Evolutionary conservation across 192 early-diverging fungal species (phyloP).

Genomic region (Ambispora gerdemannii): DNA sequence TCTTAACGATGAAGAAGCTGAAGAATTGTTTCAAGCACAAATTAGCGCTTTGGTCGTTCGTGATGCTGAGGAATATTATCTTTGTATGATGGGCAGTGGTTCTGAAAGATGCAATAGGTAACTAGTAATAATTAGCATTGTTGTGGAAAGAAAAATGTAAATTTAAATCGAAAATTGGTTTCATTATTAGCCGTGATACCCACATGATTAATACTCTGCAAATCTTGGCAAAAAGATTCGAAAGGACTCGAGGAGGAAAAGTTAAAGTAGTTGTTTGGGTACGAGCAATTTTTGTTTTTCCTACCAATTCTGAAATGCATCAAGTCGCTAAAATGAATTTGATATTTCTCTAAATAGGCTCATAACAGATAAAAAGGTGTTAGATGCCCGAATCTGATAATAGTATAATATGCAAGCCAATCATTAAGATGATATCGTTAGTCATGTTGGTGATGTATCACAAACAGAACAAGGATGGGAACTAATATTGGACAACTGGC

Average conservation of each 20-base stretch:
- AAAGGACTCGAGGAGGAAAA: neutral
- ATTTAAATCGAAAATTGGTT: too few relatives aligned
- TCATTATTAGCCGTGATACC: slow-evolving; percentile 5
- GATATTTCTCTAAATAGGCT: neutral
- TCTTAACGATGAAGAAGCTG: neutral
- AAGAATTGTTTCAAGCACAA: slow-evolving; percentile 5
- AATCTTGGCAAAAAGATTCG: neutral
- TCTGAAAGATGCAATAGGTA: slow-evolving; percentile 4
- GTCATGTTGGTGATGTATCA: slow-evolving; percentile 6
- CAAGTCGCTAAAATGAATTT: neutral
- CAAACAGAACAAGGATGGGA: neutral
- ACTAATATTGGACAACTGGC: slow-evolving; percentile 16
- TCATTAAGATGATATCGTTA: neutral
- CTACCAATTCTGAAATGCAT: neutral
- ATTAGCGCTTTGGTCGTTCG: slow-evolving; percentile 11
- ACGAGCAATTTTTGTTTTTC: neutral
- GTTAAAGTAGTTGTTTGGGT: slow-evolving; percentile 20
- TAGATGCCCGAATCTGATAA: neutral
- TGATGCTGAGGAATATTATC: slow-evolving; percentile 18
- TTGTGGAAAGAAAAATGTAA: too few relatives aligned
- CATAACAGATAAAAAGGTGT: neutral
- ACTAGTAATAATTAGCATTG: too few relatives aligned
- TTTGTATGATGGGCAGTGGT: neutral
- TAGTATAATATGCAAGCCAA: neutral
- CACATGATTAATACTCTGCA: slow-evolving; percentile 2